phyloP scores from a whole-genome alignment of 1,284 basidiomycete genomes.

The Malassezia equina region DNA sequence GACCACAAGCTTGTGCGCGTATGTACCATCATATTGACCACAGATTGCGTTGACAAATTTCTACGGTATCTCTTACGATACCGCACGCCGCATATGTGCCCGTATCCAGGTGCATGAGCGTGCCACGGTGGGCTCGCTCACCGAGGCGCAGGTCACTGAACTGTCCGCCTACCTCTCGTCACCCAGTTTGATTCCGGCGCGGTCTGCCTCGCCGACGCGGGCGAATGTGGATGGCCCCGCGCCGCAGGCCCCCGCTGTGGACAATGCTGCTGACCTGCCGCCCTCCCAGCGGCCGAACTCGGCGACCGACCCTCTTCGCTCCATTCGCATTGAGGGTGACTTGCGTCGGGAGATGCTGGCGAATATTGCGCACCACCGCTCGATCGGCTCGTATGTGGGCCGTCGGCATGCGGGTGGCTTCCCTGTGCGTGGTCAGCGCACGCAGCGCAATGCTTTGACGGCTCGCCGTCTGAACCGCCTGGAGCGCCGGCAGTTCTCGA shows the following conservation, averaged over 20 bases:
- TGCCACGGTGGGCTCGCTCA: slow-evolving; percentile 64
- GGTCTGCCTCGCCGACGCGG: slow-evolving; percentile 50
- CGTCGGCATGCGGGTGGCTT: slow-evolving; percentile 75
- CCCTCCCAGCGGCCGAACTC: slow-evolving; percentile 28
- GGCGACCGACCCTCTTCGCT: slow-evolving; percentile 53
- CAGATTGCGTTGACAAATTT: slow-evolving; percentile 74
- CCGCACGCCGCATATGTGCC: slow-evolving; percentile 69
- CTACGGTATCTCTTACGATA: slow-evolving; percentile 68
- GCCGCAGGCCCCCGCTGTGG: neutral
- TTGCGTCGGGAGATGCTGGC: slow-evolving; percentile 66
- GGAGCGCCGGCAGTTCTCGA: slow-evolving; percentile 50
- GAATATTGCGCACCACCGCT: slow-evolving; percentile 77
- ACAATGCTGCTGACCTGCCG: slow-evolving; percentile 1
- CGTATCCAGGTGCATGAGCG: slow-evolving; percentile 70
- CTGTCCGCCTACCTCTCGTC: slow-evolving; percentile 80
- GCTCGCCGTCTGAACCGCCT: slow-evolving; percentile 72
- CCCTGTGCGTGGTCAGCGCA: slow-evolving; percentile 80
- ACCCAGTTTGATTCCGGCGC: slow-evolving; percentile 57
- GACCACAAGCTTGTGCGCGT: slow-evolving; percentile 47
- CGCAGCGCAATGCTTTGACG: slow-evolving; percentile 71
- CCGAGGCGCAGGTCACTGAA: slow-evolving; percentile 67
- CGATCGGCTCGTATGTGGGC: slow-evolving; percentile 78
- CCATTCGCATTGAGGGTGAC: slow-evolving; percentile 71
- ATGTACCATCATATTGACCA: slow-evolving; percentile 14
- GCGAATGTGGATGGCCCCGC: neutral